Evolutionary conservation across 2,329 filamentous ascomycete species (phyloP).

Genomic region (Amauroascus verrucosus): DNA sequence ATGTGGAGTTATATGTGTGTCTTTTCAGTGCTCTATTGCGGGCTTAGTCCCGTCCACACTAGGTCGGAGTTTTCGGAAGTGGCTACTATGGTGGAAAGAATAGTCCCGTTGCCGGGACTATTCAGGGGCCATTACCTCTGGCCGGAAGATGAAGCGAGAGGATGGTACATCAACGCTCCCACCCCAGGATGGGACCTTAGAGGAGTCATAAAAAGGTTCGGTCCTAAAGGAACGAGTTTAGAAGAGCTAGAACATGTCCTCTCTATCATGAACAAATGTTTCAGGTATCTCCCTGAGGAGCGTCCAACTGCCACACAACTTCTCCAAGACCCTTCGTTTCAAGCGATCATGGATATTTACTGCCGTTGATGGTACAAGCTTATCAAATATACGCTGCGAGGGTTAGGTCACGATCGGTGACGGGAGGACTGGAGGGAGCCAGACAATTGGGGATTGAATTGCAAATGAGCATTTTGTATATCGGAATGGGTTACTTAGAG

Average conservation of each 20-base stretch:
- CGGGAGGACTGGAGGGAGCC: not conserved
- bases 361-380: not conserved
- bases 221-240: not conserved
- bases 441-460: too few species aligned
- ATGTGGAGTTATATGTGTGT: constrained; percentile 9
- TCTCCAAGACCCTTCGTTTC: constrained; percentile 10
- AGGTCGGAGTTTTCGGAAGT: not conserved
- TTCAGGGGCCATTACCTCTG: constrained; percentile 1
- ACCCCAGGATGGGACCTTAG: not conserved
- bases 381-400: not conserved
- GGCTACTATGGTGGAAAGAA: not conserved
- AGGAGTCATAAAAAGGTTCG: not conserved
- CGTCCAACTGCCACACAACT: constrained; percentile 7
- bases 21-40: constrained; percentile 6
- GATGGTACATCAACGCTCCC: not conserved
- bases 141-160: not conserved
- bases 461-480: too few species aligned
- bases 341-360: constrained; percentile 6
- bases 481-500: too few species aligned
- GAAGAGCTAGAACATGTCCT: constrained; percentile 2
- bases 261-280: constrained; percentile 1
- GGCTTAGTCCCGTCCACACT: not conserved
- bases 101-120: not conserved
- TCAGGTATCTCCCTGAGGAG: not conserved
- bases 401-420: not conserved